A percentile compares a stretch with the other conserved stretches of the same genome.
phyloP scores from a whole-genome alignment of 129 eudicot species.

The Pittosporum tobira region DNA sequence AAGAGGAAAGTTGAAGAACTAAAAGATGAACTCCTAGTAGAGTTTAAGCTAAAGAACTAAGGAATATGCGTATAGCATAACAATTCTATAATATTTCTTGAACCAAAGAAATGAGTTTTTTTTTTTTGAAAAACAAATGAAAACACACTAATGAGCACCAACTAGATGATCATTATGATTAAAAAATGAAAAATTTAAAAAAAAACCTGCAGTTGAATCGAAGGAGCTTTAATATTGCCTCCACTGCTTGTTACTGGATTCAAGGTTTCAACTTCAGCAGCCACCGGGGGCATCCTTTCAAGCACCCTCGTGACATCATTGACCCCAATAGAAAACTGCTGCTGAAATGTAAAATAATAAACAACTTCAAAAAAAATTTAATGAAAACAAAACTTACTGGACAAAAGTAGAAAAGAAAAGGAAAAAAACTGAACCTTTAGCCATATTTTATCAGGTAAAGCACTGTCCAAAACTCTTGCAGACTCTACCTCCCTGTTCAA shows the following conservation, averaged over 20 bases:
- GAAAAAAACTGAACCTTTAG: conserved; percentile 36
- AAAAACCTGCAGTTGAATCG: conserved; percentile 32
- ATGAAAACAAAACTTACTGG: background rate
- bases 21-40: background rate
- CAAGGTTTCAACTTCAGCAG: conserved; percentile 12
- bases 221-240: conserved; percentile 7
- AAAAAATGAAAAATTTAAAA: background rate
- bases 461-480: conserved; percentile 29
- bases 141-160: no score
- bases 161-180: no score
- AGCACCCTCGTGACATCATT: conserved; percentile 83
- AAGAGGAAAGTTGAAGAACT: background rate
- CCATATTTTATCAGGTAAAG: conserved; percentile 55
- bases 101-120: no score
- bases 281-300: conserved; percentile 52
- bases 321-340: conserved; percentile 70
- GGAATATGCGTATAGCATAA: no score
- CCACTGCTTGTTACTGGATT: background rate
- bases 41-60: background rate
- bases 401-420: background rate
- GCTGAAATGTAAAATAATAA: conserved; percentile 26
- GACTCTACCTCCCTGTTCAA: conserved; percentile 45
- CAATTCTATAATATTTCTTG: no score
- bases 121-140: no score
- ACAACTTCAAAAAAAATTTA: background rate